Conservation (phyloP, 73 alveolate genomes). For the Tetrahymena thermophila region DNA sequence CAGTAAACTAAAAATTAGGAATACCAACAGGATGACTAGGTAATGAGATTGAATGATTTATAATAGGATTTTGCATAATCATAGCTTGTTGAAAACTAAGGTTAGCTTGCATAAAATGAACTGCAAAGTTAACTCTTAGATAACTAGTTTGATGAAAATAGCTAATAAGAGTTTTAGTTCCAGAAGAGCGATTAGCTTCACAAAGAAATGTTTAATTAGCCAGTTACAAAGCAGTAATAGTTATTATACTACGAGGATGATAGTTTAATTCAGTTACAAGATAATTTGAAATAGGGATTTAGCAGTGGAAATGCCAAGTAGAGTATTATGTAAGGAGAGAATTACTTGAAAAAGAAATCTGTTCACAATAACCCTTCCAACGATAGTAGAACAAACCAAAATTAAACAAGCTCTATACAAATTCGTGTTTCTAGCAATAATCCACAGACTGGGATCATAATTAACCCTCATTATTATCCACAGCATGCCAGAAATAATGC, state of each 20-base stretch:
- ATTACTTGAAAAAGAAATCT: not conserved
- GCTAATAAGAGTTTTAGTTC: too few species aligned
- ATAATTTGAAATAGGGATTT: not conserved
- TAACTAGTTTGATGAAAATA: not conserved
- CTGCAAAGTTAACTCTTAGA: not conserved
- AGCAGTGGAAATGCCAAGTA: not conserved
- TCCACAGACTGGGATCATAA: not conserved
- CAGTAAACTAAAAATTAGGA: not conserved
- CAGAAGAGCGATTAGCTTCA: not conserved
- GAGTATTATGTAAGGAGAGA: not conserved
- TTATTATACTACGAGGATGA: not conserved
- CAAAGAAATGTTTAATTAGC: not conserved
- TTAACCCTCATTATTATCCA: not conserved
- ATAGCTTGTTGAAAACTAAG: not conserved
- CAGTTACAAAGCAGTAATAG: not conserved
- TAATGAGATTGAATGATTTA: not conserved
- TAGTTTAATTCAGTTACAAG: not conserved
- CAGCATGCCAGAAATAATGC: not conserved
- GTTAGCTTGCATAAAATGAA: not conserved
- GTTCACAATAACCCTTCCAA: not conserved
- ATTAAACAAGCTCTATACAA: not conserved
- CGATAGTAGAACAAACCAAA: not conserved
- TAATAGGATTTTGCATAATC: not conserved
- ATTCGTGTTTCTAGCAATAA: not conserved
- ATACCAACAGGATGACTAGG: not conserved